Evolutionary conservation across 371 early-diverging fungal genomes (phyloP), one percentile per base, ranked within the genome.

Genomic region (Haplosporangium sp.): DNA sequence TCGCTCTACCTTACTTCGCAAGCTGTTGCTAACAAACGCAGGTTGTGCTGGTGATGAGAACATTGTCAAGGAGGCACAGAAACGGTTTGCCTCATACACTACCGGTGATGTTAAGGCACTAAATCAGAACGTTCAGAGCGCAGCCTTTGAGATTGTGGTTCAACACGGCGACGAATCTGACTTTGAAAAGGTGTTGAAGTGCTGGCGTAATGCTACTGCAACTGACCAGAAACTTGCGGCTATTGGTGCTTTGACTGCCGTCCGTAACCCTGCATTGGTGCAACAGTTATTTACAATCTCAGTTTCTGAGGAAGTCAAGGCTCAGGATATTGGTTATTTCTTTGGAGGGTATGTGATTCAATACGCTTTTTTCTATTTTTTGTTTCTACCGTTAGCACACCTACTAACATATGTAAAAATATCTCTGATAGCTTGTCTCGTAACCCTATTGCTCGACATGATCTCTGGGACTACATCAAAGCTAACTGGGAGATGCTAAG

Each of bases 141-240:
- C 93, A 3, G 94, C 95, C 1, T 97, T 88, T 83, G 84, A 85
- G 65, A 90, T 94, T 71, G 95, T 92, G 11, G 84, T 96, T 35
- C 64, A 77, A 56, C 84, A 92, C 81, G 94, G 93, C 27, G 90
- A 88, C 44, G 86, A 87, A 44, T 84, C 88, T 34, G 95, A 95
- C 60, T 95, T 93, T 88, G 93, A 95, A 53, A 81, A 87, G n/a
- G 87, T 96, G 39, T 79, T 93, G 63, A 88, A 90, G 61, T 87
- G 94, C 72, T 96, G 93, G 84, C 84, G 88, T 50, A 91, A 92
- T 66, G 89, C 91, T 15, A 65, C 77, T 34, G 79, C 90, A 5
- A 86, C 86, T 7, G 98, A 97, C 84, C 94, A 95, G 72, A 92
- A 93, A 61, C 73, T 94, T 81, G 87, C 88, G 20, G 96, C 95